These are phyloP conservation scores for Basidioascus undulatus DNA, from an alignment of 768 basidiomycete species.

Conservation along the genomic window DNA sequence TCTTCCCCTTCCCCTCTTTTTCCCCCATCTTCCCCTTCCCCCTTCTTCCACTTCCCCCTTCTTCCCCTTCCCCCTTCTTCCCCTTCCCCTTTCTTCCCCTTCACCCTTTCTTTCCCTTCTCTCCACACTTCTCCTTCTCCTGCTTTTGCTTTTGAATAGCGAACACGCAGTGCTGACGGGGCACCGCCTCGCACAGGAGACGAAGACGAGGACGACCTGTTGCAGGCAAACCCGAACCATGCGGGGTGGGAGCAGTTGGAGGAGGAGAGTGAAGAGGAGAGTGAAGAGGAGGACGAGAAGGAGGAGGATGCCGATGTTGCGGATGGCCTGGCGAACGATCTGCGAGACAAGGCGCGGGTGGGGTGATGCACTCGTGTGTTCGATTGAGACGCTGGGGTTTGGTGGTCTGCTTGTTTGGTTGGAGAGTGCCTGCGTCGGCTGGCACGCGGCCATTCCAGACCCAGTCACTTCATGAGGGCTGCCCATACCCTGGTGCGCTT, in stretches of 20 bases:
- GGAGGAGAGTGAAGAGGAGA: constrained; percentile 11
- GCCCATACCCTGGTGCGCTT: neutral
- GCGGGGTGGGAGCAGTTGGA: constrained; percentile 4
- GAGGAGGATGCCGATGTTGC: constrained; percentile 4
- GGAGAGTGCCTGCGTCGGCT: too few species aligned
- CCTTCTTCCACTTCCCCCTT: too few species aligned
- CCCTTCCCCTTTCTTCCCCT: too few species aligned
- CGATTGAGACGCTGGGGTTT: constrained; percentile 8
- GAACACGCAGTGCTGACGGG: neutral
- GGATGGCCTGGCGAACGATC: constrained; percentile 4
- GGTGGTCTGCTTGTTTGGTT: too few species aligned
- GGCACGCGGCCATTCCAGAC: too few species aligned
- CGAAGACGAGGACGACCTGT: constrained; percentile 9
- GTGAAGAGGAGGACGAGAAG: neutral
- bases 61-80: too few species aligned
- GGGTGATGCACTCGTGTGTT: constrained; percentile 4
- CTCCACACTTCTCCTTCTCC: neutral
- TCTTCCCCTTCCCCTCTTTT: too few species aligned
- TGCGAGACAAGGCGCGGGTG: neutral
- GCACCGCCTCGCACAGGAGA: neutral
- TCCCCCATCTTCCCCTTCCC: too few species aligned
- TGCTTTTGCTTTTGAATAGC: neutral
- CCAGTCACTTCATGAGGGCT: constrained; percentile 5
- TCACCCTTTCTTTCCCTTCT: too few species aligned
- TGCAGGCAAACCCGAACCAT: constrained; percentile 13